Evolutionary conservation across 352 stramenopile genomes (phyloP), one percentile per base, ranked within the genome.

Genomic region (Pythium dissimile): DNA sequence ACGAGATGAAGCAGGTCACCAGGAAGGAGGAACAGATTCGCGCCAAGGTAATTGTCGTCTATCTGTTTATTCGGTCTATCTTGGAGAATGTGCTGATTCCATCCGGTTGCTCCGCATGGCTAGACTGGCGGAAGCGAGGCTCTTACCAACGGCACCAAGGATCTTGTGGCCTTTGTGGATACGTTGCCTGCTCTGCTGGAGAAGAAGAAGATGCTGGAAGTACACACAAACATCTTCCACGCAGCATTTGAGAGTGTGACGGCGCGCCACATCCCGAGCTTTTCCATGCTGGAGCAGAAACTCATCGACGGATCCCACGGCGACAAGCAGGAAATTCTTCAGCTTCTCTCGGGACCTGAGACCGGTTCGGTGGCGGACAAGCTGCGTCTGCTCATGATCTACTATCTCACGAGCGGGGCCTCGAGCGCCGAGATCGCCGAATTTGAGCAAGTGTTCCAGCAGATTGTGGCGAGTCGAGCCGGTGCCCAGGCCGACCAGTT

Each of bases 171-270:
- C 24, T 82, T 84, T n/a, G 84, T 94, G 2, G 84, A 94, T 52
- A 94, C 84, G 21, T 57, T 94, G 12, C 84, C 84, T 7, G 76
- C 72, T 41, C 75, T 94, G 13, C 72, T 94, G 20, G 84, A 92
- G 55, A 92, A 92, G 72, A 94, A 94, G 65, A 94, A 92, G 54
- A 89, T 90, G 80, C 69, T 94, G 24, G 84, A 94, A 70, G 76
- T 92, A 15, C 84, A 94, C 67, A 92, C 84, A 9, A 94, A 94
- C 59, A 92, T 94, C 44, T 94, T 92, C 59, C 84, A 94, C 42
- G 82, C 82, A 1, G 78, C 84, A 16, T 92, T 94, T 46, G 82
- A 94, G 44, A 57, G 71, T 16, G 83, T 94, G 38, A 90, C 79
- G 15, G 71, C 82, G 41, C 80, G 84, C 35, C 84, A 94, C 44